These are phyloP conservation scores for Colletotrichum ledebouriae DNA, from an alignment of 2,329 filamentous ascomycete species.

Conservation along the genomic window DNA sequence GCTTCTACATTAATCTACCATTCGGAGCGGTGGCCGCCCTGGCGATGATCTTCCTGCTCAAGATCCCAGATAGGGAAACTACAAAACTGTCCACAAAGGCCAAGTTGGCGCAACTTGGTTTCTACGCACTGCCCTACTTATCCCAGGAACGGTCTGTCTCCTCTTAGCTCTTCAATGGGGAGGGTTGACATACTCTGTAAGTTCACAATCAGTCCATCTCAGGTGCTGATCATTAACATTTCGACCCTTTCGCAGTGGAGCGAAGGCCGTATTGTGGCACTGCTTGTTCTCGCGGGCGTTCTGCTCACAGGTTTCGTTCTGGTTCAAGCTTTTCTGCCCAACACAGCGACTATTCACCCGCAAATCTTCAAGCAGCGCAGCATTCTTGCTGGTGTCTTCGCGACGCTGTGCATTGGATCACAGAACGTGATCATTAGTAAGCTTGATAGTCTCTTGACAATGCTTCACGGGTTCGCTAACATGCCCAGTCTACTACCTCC, in stretches of 20 bases:
- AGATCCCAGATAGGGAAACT: constrained; percentile 33
- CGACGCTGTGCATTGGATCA: constrained; percentile 61
- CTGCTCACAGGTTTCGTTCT: constrained; percentile 60
- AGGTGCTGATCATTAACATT: not conserved
- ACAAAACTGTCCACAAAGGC: constrained; percentile 42
- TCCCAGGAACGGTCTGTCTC: constrained; percentile 55
- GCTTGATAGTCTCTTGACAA: constrained; percentile 47
- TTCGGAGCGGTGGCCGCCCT: constrained; percentile 47
- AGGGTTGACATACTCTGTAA: constrained; percentile 49
- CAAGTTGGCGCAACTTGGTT: constrained; percentile 48
- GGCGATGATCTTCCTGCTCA: constrained; percentile 46
- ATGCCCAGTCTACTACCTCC: constrained; percentile 54
- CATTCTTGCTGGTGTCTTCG: constrained; percentile 60
- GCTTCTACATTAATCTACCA: constrained; percentile 54
- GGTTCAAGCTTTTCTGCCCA: constrained; percentile 52
- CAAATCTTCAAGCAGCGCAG: constrained; percentile 56
- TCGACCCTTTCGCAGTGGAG: constrained; percentile 51
- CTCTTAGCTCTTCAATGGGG: constrained; percentile 64
- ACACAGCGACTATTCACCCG: constrained; percentile 58
- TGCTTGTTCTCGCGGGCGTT: constrained; percentile 61
- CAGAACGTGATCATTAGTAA: constrained; percentile 63
- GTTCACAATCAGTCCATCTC: not conserved
- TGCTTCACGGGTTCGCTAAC: constrained; percentile 52
- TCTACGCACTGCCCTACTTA: constrained; percentile 26
- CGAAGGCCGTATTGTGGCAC: constrained; percentile 57